phyloP scores from a whole-genome alignment of 768 basidiomycete species.

The Panaeolus cyanescens region DNA sequence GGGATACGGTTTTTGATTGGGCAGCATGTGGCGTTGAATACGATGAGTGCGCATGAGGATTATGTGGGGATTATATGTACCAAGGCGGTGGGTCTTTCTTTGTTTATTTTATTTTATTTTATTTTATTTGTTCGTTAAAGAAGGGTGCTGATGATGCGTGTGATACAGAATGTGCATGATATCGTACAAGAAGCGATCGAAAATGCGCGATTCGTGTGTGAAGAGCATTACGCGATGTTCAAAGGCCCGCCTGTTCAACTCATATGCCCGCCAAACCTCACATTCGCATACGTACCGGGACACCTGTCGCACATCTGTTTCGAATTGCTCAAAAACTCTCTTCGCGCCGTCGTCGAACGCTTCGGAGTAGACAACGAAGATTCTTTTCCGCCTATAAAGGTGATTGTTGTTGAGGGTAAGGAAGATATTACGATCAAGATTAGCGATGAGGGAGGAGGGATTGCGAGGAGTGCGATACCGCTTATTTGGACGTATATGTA shows the following conservation, averaged over 20 bases:
- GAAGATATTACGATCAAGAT: conserved; percentile 99
- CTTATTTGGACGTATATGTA: conserved; percentile 99
- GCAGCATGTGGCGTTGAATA: conserved; percentile 97
- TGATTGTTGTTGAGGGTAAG: conserved; percentile 94
- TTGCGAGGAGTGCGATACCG: conserved; percentile 84
- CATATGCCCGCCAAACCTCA: conserved; percentile 85
- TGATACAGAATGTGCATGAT: conserved; percentile 84
- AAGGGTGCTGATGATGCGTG: too few species aligned
- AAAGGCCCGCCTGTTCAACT: conserved; percentile 95
- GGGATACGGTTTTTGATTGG: conserved; percentile 97
- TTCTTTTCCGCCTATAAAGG: conserved; percentile 86
- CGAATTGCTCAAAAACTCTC: conserved; percentile 96
- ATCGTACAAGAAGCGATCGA: conserved; percentile 99
- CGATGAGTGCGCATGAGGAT: conserved; percentile 82
- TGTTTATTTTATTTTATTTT: not conserved
- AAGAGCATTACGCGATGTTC: conserved; percentile 96
- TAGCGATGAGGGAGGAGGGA: conserved; percentile 95
- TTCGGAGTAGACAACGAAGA: conserved; percentile 83
- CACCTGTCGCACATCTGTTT: conserved; percentile 97
- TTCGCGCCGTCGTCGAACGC: conserved; percentile 94
- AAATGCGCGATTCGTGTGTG: conserved; percentile 92
- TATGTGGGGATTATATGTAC: conserved; percentile 99
- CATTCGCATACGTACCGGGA: conserved; percentile 94
- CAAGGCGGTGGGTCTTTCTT: conserved; percentile 60
- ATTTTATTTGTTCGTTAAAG: conserved; percentile 2